These are phyloP conservation scores for Penicillium sp. DNA, from an alignment of 2,329 filamentous ascomycete species.

Conservation along the genomic window DNA sequence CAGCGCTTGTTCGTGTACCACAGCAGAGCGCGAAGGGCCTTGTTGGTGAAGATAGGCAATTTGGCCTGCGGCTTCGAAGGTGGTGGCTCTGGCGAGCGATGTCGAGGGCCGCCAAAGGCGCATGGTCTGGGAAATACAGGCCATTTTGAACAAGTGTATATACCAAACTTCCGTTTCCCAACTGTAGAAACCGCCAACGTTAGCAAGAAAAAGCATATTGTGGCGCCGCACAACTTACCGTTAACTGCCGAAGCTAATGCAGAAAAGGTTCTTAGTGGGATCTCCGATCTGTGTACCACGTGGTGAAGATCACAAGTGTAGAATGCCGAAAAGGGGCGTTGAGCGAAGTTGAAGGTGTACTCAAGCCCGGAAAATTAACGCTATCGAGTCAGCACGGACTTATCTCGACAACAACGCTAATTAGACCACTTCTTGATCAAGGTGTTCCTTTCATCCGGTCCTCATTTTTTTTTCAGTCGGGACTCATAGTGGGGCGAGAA, in stretches of 20 bases:
- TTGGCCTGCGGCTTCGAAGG: conserved; percentile 1
- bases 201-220: background rate
- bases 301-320: background rate
- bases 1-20: conserved; percentile 24
- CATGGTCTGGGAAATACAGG: conserved; percentile 9
- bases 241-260: conserved; percentile 7
- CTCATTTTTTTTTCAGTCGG: conserved; percentile 15
- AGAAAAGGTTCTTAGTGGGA: conserved; percentile 3
- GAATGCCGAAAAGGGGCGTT: background rate
- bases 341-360: background rate
- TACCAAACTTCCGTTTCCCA: background rate
- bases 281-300: background rate
- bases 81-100: background rate
- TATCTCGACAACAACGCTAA: background rate
- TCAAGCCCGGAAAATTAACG: background rate
- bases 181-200: background rate
- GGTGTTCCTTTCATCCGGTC: background rate
- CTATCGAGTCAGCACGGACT: background rate
- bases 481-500: conserved; percentile 18
- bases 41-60: conserved; percentile 21
- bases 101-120: conserved; percentile 11
- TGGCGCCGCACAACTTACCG: background rate
- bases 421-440: conserved; percentile 9
- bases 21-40: conserved; percentile 22
- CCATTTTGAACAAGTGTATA: conserved; percentile 1